Evolutionary conservation across 441 rosid genomes (phyloP).

Genomic region (Hura crepitans): DNA sequence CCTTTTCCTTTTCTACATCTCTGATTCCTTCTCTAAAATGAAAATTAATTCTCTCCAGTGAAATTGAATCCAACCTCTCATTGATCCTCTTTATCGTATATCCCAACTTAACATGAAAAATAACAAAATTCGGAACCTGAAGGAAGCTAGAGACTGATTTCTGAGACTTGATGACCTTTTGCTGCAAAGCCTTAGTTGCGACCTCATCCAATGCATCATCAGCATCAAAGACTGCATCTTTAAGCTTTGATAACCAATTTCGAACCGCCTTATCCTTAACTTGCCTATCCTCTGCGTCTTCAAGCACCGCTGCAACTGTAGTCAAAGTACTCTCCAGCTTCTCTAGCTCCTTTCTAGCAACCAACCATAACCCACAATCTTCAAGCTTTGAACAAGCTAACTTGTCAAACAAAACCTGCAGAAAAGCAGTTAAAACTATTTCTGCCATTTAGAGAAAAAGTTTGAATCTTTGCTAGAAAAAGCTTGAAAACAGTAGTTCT

Average conservation of each 20-base stretch:
- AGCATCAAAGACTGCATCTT: conserved; percentile 13
- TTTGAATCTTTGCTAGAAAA: background rate
- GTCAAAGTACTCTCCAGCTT: conserved; percentile 1
- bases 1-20: conserved; percentile 8
- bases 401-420: conserved; percentile 6
- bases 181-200: background rate
- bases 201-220: conserved; percentile 10
- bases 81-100: background rate
- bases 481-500: too few relatives aligned
- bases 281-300: conserved; percentile 15
- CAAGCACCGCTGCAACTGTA: conserved; percentile 8
- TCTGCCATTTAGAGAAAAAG: conserved; percentile 5
- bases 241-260: conserved; percentile 10
- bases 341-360: background rate
- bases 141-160: background rate
- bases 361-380: background rate
- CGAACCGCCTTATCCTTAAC: background rate
- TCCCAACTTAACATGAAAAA: background rate
- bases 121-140: background rate
- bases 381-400: conserved; percentile 1
- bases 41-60: background rate
- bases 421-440: background rate
- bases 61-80: background rate
- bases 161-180: background rate
- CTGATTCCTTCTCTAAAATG: background rate